Percentiles rank a stretch among this genome's conserved stretches.
Evolutionary conservation across 1,139 yeast genomes (phyloP).

Genomic region (Taphrina sp.): DNA sequence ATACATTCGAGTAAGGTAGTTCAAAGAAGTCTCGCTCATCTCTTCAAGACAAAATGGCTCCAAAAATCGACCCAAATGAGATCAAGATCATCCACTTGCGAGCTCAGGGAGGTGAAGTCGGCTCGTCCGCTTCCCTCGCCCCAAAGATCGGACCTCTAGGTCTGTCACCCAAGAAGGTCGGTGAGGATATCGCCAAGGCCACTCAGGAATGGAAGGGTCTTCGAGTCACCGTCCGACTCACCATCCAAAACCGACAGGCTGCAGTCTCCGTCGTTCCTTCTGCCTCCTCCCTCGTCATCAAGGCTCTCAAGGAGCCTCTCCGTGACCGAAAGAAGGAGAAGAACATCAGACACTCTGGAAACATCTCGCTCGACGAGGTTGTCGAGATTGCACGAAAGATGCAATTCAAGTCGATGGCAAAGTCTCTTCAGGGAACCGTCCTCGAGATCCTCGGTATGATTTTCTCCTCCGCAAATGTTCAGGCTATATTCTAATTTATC

Average conservation of each 20-base stretch:
- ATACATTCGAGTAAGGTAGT: conserved; percentile 25
- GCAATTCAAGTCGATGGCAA: conserved; percentile 98
- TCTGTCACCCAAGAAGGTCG: conserved; percentile 99
- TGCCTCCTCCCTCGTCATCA: conserved; percentile 97
- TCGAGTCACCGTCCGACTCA: conserved; percentile 97
- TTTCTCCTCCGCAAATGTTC: not conserved
- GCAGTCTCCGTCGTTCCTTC: conserved; percentile 98
- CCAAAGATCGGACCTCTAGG: conserved; percentile 99
- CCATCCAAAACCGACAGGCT: conserved; percentile 99
- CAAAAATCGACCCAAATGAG: conserved; percentile 98
- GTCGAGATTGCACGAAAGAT: conserved; percentile 96
- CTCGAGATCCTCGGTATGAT: conserved; percentile 89
- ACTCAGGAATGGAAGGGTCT: conserved; percentile 90
- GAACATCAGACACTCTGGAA: conserved; percentile 99
- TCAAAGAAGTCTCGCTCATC: conserved; percentile 10
- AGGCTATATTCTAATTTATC: conserved; percentile 82
- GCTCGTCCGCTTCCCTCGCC: conserved; percentile 99
- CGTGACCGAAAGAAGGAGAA: conserved; percentile 99
- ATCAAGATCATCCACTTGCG: conserved; percentile 98
- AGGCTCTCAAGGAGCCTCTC: conserved; percentile 99
- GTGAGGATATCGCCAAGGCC: conserved; percentile 99
- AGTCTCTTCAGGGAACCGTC: conserved; percentile 92
- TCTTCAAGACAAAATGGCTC: conserved; percentile 27
- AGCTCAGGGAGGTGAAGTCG: conserved; percentile 99
- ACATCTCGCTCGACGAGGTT: conserved; percentile 95